Evolutionary conservation across 768 basidiomycete species (phyloP), one percentile per base, ranked within the genome.

Genomic region (Cantharellus cinnabarinus): DNA sequence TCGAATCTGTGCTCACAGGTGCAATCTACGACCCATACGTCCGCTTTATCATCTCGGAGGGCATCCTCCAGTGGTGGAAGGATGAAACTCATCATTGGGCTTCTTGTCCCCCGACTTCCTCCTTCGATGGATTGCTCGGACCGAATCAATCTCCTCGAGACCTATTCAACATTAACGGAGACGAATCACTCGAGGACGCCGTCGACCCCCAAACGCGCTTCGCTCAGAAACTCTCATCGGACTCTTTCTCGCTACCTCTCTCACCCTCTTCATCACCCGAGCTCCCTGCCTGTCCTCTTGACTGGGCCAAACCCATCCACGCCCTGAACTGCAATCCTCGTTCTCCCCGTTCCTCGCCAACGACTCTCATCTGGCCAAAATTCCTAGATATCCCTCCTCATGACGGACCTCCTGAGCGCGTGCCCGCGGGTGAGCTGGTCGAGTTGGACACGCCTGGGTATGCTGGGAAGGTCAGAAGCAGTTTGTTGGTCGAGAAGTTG

Each of bases 11-110:
- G 5, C 76, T 95, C 7, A 78, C 79, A 20, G 86, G 82, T 2
- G 78, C 85, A 3, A 90, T 89, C 65, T 94, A 91, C 69, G 86
- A 90, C 70, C 76, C 86, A 0, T 88, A 83, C 69, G 76, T 98
- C 61, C 83, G 94, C 20, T 86, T 82, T 56, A 77, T 97, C 62
- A 77, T 93, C 66, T 80, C 79, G 77, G 89, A 97, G 68, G 91
- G 91, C 54, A 69, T 91, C 37, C 73, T 85, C 39, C 71, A 76
- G 50, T 76, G 78, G 66, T 91, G 84, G 83, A 67, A 72, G 10
- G 69, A 75, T 54, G 79, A 85, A 38, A 62, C 82, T 14, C 67
- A 73, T 2, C 60, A 66, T 3, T 93, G 91, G 91, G 70, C 88
- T 41, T 56, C 63, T 4, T 95, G 91, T 69, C 81, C 85, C 4